phyloP scores from a whole-genome alignment of 2,329 filamentous ascomycete genomes.

The Nigrospora sphaerica region DNA sequence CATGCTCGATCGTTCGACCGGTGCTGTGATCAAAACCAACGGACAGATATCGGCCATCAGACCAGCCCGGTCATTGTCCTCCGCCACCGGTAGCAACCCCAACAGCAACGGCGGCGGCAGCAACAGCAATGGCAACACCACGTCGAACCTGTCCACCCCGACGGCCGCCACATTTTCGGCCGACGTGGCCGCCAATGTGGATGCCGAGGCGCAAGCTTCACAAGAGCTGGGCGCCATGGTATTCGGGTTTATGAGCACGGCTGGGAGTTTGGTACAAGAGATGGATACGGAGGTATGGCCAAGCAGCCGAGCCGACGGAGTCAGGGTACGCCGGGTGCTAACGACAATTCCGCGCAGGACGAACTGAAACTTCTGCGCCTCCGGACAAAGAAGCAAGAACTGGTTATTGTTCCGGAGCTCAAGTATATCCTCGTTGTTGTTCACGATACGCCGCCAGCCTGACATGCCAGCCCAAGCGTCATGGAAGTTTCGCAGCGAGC shows the following conservation, averaged over 20 bases:
- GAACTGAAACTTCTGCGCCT: constrained; percentile 70
- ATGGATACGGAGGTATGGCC: constrained; percentile 59
- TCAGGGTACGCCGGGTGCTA: constrained; percentile 1
- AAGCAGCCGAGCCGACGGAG: not conserved
- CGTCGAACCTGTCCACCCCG: constrained; percentile 15
- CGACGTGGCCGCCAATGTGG: constrained; percentile 32
- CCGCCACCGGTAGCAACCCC: constrained; percentile 8
- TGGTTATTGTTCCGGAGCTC: constrained; percentile 74
- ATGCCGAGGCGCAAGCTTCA: constrained; percentile 45
- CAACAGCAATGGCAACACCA: constrained; percentile 22
- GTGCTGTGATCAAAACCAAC: constrained; percentile 67
- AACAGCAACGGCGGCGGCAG: constrained; percentile 3
- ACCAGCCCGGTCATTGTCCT: constrained; percentile 25
- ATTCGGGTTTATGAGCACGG: constrained; percentile 66
- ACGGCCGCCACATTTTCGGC: constrained; percentile 33
- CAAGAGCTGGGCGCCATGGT: constrained; percentile 71
- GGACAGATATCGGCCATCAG: constrained; percentile 59
- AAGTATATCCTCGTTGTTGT: constrained; percentile 76
- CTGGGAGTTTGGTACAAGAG: constrained; percentile 63
- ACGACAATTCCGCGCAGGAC: constrained; percentile 39
- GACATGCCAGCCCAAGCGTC: constrained; percentile 9
- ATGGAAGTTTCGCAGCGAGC: not conserved
- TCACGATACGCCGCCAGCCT: constrained; percentile 72
- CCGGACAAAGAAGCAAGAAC: constrained; percentile 77
- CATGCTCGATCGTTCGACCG: constrained; percentile 64